Conservation (phyloP, 2,329 filamentous ascomycete genomes). For the Ilyonectria mors-panacis region DNA sequence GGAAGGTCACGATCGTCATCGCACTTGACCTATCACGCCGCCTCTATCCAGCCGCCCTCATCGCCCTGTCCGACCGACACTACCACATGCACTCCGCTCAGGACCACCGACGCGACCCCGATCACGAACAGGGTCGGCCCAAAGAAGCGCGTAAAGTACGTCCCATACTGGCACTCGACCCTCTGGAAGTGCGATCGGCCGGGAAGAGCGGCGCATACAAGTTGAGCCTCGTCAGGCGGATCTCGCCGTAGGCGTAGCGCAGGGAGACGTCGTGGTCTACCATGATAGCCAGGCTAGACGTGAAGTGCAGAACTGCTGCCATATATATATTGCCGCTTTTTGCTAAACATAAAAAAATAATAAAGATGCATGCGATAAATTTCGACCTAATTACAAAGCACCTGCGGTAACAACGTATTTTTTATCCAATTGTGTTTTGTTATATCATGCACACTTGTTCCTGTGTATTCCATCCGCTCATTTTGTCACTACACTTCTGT, state of each 20-base stretch:
- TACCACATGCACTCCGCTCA: conserved; percentile 39
- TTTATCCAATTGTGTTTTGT: too few relatives aligned
- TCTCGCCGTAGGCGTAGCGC: conserved; percentile 56
- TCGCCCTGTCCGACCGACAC: background rate
- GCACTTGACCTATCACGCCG: conserved; percentile 37
- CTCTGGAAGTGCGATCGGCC: conserved; percentile 41
- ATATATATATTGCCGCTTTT: conserved; percentile 5
- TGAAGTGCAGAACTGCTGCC: conserved; percentile 51
- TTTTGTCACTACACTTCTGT: background rate
- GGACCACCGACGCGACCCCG: background rate
- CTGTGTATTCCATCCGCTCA: background rate
- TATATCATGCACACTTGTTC: too few relatives aligned
- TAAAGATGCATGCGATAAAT: too few relatives aligned
- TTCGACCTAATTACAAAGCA: too few relatives aligned
- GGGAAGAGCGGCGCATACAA: conserved; percentile 42
- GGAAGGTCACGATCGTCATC: conserved; percentile 18
- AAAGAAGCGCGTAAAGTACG: conserved; percentile 45
- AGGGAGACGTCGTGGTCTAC: conserved; percentile 47
- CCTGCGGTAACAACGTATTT: too few relatives aligned
- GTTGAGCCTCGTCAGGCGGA: conserved; percentile 56
- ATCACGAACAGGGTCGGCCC: conserved; percentile 45
- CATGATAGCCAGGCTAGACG: conserved; percentile 44
- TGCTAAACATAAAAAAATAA: too few relatives aligned
- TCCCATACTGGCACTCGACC: conserved; percentile 41
- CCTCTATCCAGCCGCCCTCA: background rate